Conservation (phyloP, 2,329 filamentous ascomycete species). For the Stemphylium lycopersici region DNA sequence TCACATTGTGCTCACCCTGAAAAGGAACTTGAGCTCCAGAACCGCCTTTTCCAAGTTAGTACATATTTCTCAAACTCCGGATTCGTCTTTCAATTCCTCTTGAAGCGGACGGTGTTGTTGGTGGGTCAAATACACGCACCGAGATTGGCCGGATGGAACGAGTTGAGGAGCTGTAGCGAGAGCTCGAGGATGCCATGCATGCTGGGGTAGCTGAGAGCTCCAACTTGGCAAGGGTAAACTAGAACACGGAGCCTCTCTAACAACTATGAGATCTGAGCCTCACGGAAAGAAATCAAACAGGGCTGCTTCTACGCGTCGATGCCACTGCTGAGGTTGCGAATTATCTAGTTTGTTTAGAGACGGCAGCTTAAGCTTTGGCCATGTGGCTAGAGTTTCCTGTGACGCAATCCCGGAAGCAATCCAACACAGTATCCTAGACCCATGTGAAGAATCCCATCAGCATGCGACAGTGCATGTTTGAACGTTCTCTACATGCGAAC, state of each 20-base stretch:
- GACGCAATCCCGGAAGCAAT: constrained; percentile 10
- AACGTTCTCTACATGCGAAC: not conserved
- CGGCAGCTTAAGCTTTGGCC: constrained; percentile 4
- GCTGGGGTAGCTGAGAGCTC: constrained; percentile 15
- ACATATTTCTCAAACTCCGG: not conserved
- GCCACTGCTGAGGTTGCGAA: not conserved
- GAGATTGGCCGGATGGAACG: constrained; percentile 21
- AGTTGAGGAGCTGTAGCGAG: constrained; percentile 33
- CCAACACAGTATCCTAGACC: constrained; percentile 6
- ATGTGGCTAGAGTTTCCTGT: constrained; percentile 3
- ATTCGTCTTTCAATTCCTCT: not conserved
- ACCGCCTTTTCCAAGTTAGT: constrained; percentile 10
- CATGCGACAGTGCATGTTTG: not conserved
- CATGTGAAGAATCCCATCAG: not conserved
- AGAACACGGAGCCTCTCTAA: not conserved
- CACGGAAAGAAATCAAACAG: not conserved
- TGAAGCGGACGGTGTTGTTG: not conserved
- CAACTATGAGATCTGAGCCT: not conserved
- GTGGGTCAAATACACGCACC: constrained; percentile 16
- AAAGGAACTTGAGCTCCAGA: constrained; percentile 24
- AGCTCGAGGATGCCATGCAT: constrained; percentile 36
- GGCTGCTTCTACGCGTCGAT: not conserved
- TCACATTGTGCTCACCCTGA: constrained; percentile 17
- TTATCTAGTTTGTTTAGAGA: not conserved
- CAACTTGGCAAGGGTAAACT: constrained; percentile 1